Conservation (phyloP, 1,139 yeast species). For the Scheffersomyces insectosa region DNA sequence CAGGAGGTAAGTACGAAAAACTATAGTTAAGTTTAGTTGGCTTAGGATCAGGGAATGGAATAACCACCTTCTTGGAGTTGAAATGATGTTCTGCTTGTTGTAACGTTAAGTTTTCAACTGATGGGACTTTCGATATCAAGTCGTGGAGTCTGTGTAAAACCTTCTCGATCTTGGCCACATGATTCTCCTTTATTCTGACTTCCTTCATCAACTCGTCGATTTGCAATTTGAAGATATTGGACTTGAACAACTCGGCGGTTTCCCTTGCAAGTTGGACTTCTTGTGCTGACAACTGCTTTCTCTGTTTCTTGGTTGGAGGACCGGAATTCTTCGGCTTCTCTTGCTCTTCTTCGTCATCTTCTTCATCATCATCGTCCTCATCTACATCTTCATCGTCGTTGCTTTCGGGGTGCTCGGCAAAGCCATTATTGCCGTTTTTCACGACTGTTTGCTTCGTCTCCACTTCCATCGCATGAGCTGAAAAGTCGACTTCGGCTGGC, state of each 20-base stretch:
- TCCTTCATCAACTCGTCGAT: constrained; percentile 88
- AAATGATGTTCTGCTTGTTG: constrained; percentile 53
- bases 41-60: constrained; percentile 91
- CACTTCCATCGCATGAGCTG: constrained; percentile 5
- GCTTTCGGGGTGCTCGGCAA: constrained; percentile 3
- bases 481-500: constrained; percentile 1
- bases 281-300: constrained; percentile 62
- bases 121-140: constrained; percentile 62
- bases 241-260: constrained; percentile 89
- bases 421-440: constrained; percentile 2
- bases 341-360: constrained; percentile 12
- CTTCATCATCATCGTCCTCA: constrained; percentile 11
- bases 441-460: constrained; percentile 14
- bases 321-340: constrained; percentile 2
- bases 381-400: constrained; percentile 13
- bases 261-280: constrained; percentile 91
- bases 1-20: constrained; percentile 72
- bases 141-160: constrained; percentile 77
- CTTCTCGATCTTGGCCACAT: constrained; percentile 68
- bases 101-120: constrained; percentile 50
- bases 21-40: constrained; percentile 70
- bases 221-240: constrained; percentile 90
- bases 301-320: constrained; percentile 38
- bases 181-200: constrained; percentile 69
- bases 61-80: constrained; percentile 51